Evolutionary conservation across 1,284 basidiomycete species (phyloP), one percentile per base, ranked within the genome.

Genomic region (Cryptococcus sp.): DNA sequence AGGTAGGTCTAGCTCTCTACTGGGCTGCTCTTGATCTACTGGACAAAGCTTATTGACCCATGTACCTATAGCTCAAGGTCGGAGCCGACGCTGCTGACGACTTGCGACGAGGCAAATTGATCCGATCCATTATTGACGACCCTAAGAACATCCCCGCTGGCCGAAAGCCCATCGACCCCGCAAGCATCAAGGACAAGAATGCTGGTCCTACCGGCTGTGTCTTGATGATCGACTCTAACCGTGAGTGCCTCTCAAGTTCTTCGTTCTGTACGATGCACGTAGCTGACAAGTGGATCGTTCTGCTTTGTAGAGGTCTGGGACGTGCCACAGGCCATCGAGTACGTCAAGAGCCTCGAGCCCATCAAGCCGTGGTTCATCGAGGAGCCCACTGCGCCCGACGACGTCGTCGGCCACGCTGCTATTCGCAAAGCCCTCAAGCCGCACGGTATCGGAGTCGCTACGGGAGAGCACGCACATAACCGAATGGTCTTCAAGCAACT

Each of bases 321-420:
- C 69, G 94, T 97, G 19, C 83, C 87, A 45, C 85, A 94, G 78
- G 93, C 93, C 3, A 89, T 96, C 70, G 90, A 94, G 54, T 96
- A 94, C 78, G 90, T 95, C 66, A 86, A 86, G 71, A 83, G 86
- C 63, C 83, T 97, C 40, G 84, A 85, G 67, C 85, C 85, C 57
- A 86, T 94, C 77, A 90, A 88, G 72, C 93, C 93, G n/a, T 97
- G 93, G 94, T 96, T 94, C 81, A 95, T 95, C 69, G 93, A 96
- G 74, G 93, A 95, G 76, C 93, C 93, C 0, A 95, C 93, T 0
- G 92, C 93, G 1, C 93, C 90, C 2, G 93, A 95, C 71, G 93
- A 95, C 85, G 62, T 77, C 71, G 73, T 81, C 62, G 89, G 82
- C 20, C 82, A 83, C 66, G 81, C 82, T n/a, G 73, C 75, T 4